Base-by-base conservation (phyloP, 139 green algal species). In the Micromonas commoda region DNA sequence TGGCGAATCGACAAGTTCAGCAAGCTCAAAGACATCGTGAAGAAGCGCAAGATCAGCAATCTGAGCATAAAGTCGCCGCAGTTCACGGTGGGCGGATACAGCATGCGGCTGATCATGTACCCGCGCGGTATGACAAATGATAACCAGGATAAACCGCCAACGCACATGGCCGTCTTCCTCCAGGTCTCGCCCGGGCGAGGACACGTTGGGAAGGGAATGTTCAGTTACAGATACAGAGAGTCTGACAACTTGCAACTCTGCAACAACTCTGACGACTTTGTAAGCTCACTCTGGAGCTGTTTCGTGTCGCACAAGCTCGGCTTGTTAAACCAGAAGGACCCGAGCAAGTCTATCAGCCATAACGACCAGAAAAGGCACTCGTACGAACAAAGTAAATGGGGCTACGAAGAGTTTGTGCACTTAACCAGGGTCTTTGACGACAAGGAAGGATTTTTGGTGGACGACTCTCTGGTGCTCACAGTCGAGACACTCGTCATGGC, bases 11-110 rank as follows among this genome's bases (percentile, higher is more conserved):
- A 92, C 52, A 89, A 91, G 79, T 92, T 92, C 85, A 92, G 81
- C 13, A 83, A 85, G 51, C 82, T 92, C 31, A 92, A 92, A 83
- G 88, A 92, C 51, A 76, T 92, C 53, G 85, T 92, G 64, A 92
- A 92, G 80, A 92, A 92, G 84, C 83, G 88, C 73, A 92, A 92
- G 82, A 92, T 92, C 82, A 92, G 84, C n/a, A 85, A 84, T 24
- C 85, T 92, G 37, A 91, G 88, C 77, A 88, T 92, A 77, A 92
- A 91, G 85, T 89, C 81, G 77, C 68, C 77, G 23, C 81, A 85
- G 45, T 92, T 92, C 77, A 75, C 81, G 52, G 86, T 92, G 3
- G 88, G 87, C 63, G 81, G 81, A 1, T 68, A 82, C 4, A 85
- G 90, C 82, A 91, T 87, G 77, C 77, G 88, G 23, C 84, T 92